phyloP scores from a whole-genome alignment of 495 filamentous ascomycete genomes.

The Eremomyces bilateralis region DNA sequence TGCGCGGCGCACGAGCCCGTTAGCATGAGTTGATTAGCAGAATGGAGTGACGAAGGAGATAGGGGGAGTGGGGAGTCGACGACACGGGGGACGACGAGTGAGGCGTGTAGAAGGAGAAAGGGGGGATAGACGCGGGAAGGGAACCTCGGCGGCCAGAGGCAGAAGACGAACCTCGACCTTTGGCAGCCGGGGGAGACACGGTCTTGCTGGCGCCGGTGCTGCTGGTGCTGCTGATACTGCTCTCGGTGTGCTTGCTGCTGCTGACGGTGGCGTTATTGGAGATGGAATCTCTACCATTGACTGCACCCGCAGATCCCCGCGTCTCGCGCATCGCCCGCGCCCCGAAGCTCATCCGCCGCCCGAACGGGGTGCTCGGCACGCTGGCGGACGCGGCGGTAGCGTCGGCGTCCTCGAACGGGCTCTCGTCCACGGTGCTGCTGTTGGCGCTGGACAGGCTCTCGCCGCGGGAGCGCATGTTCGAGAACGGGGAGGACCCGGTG shows the following conservation, averaged over 20 bases:
- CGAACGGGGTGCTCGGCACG: constrained; percentile 47
- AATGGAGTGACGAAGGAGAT: constrained; percentile 8
- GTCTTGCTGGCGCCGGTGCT: constrained; percentile 8
- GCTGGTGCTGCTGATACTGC: neutral
- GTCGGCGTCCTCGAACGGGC: constrained; percentile 64
- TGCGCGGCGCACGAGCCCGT: constrained; percentile 34
- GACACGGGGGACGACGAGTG: neutral
- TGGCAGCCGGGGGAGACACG: constrained; percentile 23
- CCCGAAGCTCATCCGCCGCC: constrained; percentile 76
- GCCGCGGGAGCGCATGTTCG: constrained; percentile 33
- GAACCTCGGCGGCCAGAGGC: constrained; percentile 1
- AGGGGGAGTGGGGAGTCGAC: constrained; percentile 4
- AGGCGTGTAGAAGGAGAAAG: constrained; percentile 2
- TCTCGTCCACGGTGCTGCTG: constrained; percentile 67
- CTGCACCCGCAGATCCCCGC: constrained; percentile 28
- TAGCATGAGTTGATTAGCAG: constrained; percentile 32
- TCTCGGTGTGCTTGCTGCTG: constrained; percentile 11
- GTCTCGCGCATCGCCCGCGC: constrained; percentile 64
- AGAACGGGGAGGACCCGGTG: constrained; percentile 33
- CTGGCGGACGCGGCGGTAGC: constrained; percentile 12
- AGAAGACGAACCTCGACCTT: constrained; percentile 26
- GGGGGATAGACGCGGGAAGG: constrained; percentile 1
- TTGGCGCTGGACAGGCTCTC: constrained; percentile 49
- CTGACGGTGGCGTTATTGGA: neutral
- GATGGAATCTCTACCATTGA: constrained; percentile 17